Evolutionary conservation across 208 protist genomes (phyloP), one percentile per base, ranked within the genome.

Genomic region (Acanthamoeba triangularis): DNA sequence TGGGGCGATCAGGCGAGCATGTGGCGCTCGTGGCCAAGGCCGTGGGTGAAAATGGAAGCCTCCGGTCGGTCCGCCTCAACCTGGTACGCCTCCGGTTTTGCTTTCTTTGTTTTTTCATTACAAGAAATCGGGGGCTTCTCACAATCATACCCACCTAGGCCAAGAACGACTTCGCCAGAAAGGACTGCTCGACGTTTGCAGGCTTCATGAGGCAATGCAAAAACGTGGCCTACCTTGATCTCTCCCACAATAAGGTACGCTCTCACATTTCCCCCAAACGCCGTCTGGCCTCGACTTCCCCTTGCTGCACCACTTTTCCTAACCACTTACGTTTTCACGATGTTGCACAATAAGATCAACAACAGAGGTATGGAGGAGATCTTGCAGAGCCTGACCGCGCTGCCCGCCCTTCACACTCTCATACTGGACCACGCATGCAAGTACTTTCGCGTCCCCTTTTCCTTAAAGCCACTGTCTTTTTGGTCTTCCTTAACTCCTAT

Each of bases 201-300:
- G 37, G 37, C 20, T 78, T 78, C 69, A 20, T 78, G 2, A 30
- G 69, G 30, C 33, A 35, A 25, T 78, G 69, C 69, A 88, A 88
- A n/a, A 88, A 88, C 80, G 28, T 88, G n/a, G 80, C n/a, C 80
- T 88, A 63, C 25, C 80, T 88, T 28, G 80, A 88, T 35, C 52
- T 88, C 11, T 88, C 80, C 23, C 41, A 61, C 20, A 88, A 88
- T 14, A 88, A 88, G 80, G 80, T 88, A 18, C 30, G 11, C 10
- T 47, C 69, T n/a, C n/a, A n/a, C n/a, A n/a, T n/a, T n/a, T n/a
- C n/a, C n/a, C n/a, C n/a, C n/a, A n/a, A n/a, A n/a, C n/a, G n/a
- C n/a, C n/a, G n/a, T n/a, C n/a, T n/a, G n/a, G n/a, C n/a, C n/a
- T n/a, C n/a, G n/a, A n/a, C n/a, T n/a, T n/a, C n/a, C n/a, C n/a